Evolutionary conservation across 805 yeast species (phyloP), one percentile per base, ranked within the genome.

Genomic region (Dipodascopsis uninucleata): DNA sequence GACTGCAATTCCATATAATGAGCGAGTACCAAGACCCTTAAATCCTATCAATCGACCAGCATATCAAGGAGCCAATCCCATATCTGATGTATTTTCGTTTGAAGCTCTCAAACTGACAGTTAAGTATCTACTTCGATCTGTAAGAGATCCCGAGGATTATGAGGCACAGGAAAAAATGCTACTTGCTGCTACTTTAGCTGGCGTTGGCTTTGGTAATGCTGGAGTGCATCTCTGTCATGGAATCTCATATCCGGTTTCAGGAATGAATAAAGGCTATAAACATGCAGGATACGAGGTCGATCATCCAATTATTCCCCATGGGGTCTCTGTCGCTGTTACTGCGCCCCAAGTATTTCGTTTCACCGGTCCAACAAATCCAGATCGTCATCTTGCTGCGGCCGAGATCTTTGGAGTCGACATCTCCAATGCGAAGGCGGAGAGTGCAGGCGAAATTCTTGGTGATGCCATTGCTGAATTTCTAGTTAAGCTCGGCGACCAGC

Each of bases 181-280:
- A 31, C 59, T 70, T 23, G 74, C 72, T 3, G 72, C 73, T 21
- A 70, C 72, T 20, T 60, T 70, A 24, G 74, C 73, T 5, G 74
- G 74, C 16, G 64, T 70, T 43, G 74, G 74, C 20, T 70, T 70
- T 54, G 72, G 72, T 33, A 70, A 70, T 40, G 74, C 74, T 18
- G 69, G 74, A 40, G 69, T 70, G 45, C 68, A 71, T 59, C 55
- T 71, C 45, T 63, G 74, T 62, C 66, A 64, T 55, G 69, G 74
- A 48, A 56, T 71, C 41, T 64, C 73, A 39, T 67, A 67, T 42
- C 70, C 71, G 16, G 53, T 67, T 22, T 62, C 68, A 3, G 62
- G 67, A 10, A 67, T 66, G 59, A 67, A 67, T 53, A 61, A 57
- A 36, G 57, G 59, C 5, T 67, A 67, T 53, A 58, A 56, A 47